phyloP scores from a whole-genome alignment of 371 early-diverging fungal species.

The Rhizopus arrhizus region DNA sequence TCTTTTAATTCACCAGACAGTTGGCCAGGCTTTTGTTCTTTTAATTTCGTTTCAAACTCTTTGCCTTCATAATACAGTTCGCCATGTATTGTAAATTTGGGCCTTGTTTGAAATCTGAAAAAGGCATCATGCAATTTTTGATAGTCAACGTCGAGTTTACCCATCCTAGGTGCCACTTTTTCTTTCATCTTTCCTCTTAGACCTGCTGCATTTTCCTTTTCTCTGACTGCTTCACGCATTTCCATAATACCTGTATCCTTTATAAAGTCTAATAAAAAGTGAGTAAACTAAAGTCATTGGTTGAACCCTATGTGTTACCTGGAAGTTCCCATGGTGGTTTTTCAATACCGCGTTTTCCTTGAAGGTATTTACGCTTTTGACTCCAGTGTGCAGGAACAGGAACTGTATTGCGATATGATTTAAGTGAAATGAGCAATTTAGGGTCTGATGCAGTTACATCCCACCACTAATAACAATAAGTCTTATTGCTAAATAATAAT shows the following conservation, averaged over 20 bases:
- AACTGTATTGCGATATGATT: constrained; percentile 89
- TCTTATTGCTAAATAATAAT: not conserved
- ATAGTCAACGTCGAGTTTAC: constrained; percentile 94
- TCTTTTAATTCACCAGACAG: constrained; percentile 84
- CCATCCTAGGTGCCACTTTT: constrained; percentile 93
- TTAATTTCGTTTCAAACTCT: constrained; percentile 90
- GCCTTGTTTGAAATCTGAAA: constrained; percentile 92
- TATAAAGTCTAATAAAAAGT: constrained; percentile 75
- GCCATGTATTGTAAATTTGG: constrained; percentile 82
- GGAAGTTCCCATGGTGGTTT: constrained; percentile 96
- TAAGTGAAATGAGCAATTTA: constrained; percentile 85
- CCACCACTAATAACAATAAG: constrained; percentile 43
- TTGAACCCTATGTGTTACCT: constrained; percentile 36
- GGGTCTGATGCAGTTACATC: constrained; percentile 94
- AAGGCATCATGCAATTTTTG: constrained; percentile 97
- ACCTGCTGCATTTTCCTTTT: constrained; percentile 78
- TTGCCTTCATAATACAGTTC: constrained; percentile 98
- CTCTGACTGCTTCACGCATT: constrained; percentile 87
- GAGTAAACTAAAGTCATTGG: not conserved
- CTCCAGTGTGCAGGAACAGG: constrained; percentile 97
- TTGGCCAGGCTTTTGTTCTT: constrained; percentile 88
- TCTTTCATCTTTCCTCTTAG: constrained; percentile 89
- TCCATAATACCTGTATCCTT: constrained; percentile 97
- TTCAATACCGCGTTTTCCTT: constrained; percentile 94
- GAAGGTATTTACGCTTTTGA: constrained; percentile 93